Evolutionary conservation across 129 eudicot genomes (phyloP).

Genomic region (Escallonia herrerae): DNA sequence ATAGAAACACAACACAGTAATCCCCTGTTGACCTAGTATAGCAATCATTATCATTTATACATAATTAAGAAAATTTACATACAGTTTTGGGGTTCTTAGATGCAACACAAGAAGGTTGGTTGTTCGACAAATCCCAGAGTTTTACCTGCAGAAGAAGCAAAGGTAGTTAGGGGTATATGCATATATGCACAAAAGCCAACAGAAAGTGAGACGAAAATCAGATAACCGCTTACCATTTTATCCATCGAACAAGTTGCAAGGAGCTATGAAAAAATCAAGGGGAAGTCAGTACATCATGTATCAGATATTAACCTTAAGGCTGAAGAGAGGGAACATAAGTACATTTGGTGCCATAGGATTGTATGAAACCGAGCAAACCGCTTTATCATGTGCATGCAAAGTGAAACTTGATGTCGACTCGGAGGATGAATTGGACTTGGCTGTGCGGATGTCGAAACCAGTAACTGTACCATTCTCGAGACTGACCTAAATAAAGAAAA

Average conservation of each 20-base stretch:
- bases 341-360: constrained; percentile 68
- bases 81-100: constrained; percentile 83
- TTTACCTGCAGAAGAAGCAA: constrained; percentile 48
- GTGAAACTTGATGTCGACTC: constrained; percentile 64
- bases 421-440: constrained; percentile 40
- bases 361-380: constrained; percentile 68
- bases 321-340: constrained; percentile 9
- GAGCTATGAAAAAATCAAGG: constrained; percentile 40
- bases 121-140: constrained; percentile 83
- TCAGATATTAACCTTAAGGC: background rate
- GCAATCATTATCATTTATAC: no score
- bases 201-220: background rate
- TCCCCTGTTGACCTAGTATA: no score
- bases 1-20: no score
- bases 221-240: constrained; percentile 52
- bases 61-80: constrained; percentile 20
- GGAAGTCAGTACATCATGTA: constrained; percentile 17
- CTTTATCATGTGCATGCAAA: constrained; percentile 93
- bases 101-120: constrained; percentile 74
- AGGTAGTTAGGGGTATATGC: background rate
- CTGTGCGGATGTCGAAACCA: constrained; percentile 74
- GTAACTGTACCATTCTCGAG: constrained; percentile 72
- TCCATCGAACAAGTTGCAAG: constrained; percentile 94
- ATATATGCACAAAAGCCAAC: background rate
- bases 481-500: constrained; percentile 54